These are phyloP conservation scores for Cucumis sativus DNA, from an alignment of 306 rosid species.

Conservation along the genomic window Cucumber_9930_V3 NC_026659.2:25393001-25393500, in stretches of 20 bases:
- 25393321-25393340: slow-evolving; percentile 70
- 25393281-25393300: slow-evolving; percentile 98
- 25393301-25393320: slow-evolving; percentile 82
- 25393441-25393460: slow-evolving; percentile 72
- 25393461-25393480: slow-evolving; percentile 82
- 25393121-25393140: slow-evolving; percentile 78
- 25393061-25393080: slow-evolving; percentile 98
- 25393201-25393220: slow-evolving; percentile 96
- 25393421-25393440: slow-evolving; percentile 93
- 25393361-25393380: slow-evolving; percentile 41
- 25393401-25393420: slow-evolving; percentile 84
- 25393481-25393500: slow-evolving; percentile 91
- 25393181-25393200: slow-evolving; percentile 98
- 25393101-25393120: slow-evolving; percentile 86
- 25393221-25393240: slow-evolving; percentile 84
- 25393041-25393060: slow-evolving; percentile 54
- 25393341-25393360: slow-evolving; percentile 63
- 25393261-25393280: slow-evolving; percentile 83
- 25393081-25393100: slow-evolving; percentile 73
- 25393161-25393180: slow-evolving; percentile 83
- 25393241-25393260: slow-evolving; percentile 82
- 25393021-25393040: slow-evolving; percentile 83
- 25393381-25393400: slow-evolving; percentile 62
- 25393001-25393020: slow-evolving; percentile 83
- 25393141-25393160: slow-evolving; percentile 83